Conservation (phyloP, 2,329 filamentous ascomycete species). For the Aspergillus flavus region DNA sequence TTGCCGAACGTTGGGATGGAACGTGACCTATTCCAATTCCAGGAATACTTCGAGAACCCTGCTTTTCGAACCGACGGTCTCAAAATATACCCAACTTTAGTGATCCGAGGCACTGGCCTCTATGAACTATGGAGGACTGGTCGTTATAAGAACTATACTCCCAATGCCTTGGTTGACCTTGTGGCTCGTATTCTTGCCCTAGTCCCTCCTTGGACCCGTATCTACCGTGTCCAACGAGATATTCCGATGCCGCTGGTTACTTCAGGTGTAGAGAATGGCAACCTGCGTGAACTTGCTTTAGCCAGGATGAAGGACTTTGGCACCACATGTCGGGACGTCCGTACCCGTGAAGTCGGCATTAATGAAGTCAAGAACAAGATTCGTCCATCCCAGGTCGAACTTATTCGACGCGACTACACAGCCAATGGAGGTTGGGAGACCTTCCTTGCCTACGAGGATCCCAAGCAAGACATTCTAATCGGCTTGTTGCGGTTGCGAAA, state of each 20-base stretch:
- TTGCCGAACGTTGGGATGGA: slow-evolving; percentile 98
- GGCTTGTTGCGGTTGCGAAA: slow-evolving; percentile 85
- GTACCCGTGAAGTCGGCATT: slow-evolving; percentile 94
- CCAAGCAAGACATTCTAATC: slow-evolving; percentile 97
- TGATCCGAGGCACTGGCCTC: slow-evolving; percentile 92
- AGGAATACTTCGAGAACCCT: slow-evolving; percentile 96
- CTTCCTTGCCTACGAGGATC: slow-evolving; percentile 96
- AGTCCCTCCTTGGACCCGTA: slow-evolving; percentile 95
- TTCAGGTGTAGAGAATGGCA: slow-evolving; percentile 96
- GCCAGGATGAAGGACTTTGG: slow-evolving; percentile 99
- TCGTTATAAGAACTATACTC: slow-evolving; percentile 97
- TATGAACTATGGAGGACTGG: slow-evolving; percentile 98
- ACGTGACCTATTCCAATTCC: slow-evolving; percentile 92
- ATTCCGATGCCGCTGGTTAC: slow-evolving; percentile 99
- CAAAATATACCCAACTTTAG: slow-evolving; percentile 97
- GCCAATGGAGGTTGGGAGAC: slow-evolving; percentile 99
- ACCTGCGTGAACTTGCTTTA: slow-evolving; percentile 86
- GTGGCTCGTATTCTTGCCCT: slow-evolving; percentile 94
- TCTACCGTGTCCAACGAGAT: slow-evolving; percentile 97
- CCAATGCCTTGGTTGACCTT: slow-evolving; percentile 92
- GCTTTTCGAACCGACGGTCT: slow-evolving; percentile 94
- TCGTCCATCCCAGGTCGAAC: slow-evolving; percentile 90
- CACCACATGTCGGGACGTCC: slow-evolving; percentile 92
- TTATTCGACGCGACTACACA: slow-evolving; percentile 88
- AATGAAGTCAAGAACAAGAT: slow-evolving; percentile 99